A percentile compares a stretch with the other conserved stretches of the same genome.
These are phyloP conservation scores for Candida corydali DNA, from an alignment of 805 yeast genomes.

Conservation along the genomic window DNA sequence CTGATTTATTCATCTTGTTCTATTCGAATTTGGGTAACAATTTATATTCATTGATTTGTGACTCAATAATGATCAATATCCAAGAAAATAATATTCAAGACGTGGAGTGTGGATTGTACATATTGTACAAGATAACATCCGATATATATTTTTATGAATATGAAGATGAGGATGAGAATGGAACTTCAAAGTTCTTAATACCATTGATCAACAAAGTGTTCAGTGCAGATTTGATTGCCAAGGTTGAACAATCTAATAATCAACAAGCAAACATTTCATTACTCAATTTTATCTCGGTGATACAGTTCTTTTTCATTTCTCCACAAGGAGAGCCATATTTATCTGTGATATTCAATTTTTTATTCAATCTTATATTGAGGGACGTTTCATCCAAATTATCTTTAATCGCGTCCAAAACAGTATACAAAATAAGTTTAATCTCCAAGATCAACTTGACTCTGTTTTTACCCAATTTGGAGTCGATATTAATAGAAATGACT, in stretches of 20 bases:
- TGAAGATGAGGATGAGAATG: conserved; percentile 11
- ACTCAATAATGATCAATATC: conserved; percentile 3
- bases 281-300: conserved; percentile 49
- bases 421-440: conserved; percentile 53
- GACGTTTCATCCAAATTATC: conserved; percentile 19
- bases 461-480: conserved; percentile 47
- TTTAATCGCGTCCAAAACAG: conserved; percentile 45
- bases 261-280: conserved; percentile 10
- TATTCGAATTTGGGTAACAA: conserved; percentile 60
- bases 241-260: conserved; percentile 10
- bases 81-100: background rate
- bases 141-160: conserved; percentile 43
- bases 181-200: conserved; percentile 17
- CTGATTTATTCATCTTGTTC: conserved; percentile 70
- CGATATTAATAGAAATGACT: conserved; percentile 45
- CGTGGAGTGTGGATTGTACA: conserved; percentile 33
- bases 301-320: conserved; percentile 55
- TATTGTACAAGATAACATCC: conserved; percentile 53
- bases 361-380: conserved; percentile 40
- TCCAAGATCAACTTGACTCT: conserved; percentile 40
- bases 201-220: conserved; percentile 25
- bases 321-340: conserved; percentile 42
- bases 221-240: conserved; percentile 17
- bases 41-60: conserved; percentile 29
- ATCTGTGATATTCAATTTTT: conserved; percentile 49